These are phyloP conservation scores for Aureoboletus auriporus DNA, from an alignment of 768 basidiomycete genomes.

Conservation along the genomic window DNA sequence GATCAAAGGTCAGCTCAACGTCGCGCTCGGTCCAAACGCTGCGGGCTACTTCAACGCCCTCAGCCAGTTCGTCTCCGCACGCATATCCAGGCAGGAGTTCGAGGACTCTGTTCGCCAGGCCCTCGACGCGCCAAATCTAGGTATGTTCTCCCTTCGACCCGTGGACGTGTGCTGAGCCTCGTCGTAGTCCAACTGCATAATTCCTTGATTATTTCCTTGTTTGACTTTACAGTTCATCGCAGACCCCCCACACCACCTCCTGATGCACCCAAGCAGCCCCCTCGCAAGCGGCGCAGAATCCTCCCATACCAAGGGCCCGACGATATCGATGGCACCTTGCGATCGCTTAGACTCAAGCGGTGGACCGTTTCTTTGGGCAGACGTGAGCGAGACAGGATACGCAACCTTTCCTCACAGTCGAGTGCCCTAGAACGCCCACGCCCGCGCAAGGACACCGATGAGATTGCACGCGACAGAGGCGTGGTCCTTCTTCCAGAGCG, in stretches of 20 bases:
- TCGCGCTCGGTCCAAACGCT: slow-evolving; percentile 59
- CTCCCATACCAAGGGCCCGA: slow-evolving; percentile 71
- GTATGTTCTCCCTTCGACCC: slow-evolving; percentile 21
- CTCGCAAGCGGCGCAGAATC: slow-evolving; percentile 64
- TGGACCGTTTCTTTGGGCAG: slow-evolving; percentile 73
- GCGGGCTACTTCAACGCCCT: slow-evolving; percentile 58
- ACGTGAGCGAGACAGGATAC: slow-evolving; percentile 71
- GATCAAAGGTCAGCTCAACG: slow-evolving; percentile 63
- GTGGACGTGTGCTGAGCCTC: slow-evolving; percentile 6
- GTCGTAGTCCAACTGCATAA: slow-evolving; percentile 75
- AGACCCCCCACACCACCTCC: slow-evolving; percentile 63
- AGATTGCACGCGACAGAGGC: slow-evolving; percentile 67
- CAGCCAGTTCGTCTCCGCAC: slow-evolving; percentile 63
- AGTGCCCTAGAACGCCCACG: slow-evolving; percentile 41
- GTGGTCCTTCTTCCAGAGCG: slow-evolving; percentile 62
- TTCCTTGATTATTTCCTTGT: slow-evolving; percentile 76
- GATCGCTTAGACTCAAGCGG: slow-evolving; percentile 63
- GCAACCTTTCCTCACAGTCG: slow-evolving; percentile 42
- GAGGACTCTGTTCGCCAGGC: slow-evolving; percentile 63
- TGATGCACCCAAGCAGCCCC: slow-evolving; percentile 55
- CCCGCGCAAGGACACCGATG: slow-evolving; percentile 53
- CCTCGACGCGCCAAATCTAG: slow-evolving; percentile 56
- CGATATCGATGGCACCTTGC: slow-evolving; percentile 51
- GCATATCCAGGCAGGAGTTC: slow-evolving; percentile 70
- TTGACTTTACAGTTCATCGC: slow-evolving; percentile 73